Evolutionary conservation across 2,329 filamentous ascomycete genomes (phyloP), one percentile per base, ranked within the genome.

Genomic region (Thermothelomyces thermophilus): DNA sequence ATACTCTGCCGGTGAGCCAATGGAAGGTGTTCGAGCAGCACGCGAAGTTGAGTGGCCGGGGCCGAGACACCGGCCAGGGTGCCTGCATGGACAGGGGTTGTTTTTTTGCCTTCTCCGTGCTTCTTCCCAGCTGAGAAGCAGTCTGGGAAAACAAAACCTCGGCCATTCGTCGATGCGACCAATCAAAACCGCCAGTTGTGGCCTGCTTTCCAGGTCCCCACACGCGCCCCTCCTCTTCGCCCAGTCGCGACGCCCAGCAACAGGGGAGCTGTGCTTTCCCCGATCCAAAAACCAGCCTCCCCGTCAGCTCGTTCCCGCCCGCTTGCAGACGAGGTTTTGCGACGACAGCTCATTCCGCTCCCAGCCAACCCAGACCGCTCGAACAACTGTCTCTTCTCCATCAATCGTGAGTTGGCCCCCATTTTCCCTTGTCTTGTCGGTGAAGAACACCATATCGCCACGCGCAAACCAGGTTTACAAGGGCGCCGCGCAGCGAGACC

Each of bases 241-340:
- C 56, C 48, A 50, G 51, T 50, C 52, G 57, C 53, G 55, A 56
- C 55, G 45, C 55, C 46, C 44, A 50, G 47, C 22, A 33, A 47
- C 46, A 45, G 49, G 54, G 48, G 34, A 49, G 44, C 44, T 36
- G 37, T 36, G 44, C 42, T 49, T 49, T 33, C 50, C 53, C 55
- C 43, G 40, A 36, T 40, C 55, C 48, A 59, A 60, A 58, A 57
- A 52, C 58, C 58, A 60, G 54, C 58, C 57, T 57, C 58, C 58
- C 51, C 54, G 43, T 50, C 47, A 50, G 53, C 40, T 31, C 35
- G 17, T 44, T 52, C 50, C 37, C 37, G 31, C 16, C 35, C 43
- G 19, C 35, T 28, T 30, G 36, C 45, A 36, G 54, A 43, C 48
- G 44, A 52, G 44, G 48, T 51, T 56, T 54, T 50, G 52, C 52